Base-by-base conservation (phyloP, 2,329 filamentous ascomycete genomes). In the Calonectria fujianensis region DNA sequence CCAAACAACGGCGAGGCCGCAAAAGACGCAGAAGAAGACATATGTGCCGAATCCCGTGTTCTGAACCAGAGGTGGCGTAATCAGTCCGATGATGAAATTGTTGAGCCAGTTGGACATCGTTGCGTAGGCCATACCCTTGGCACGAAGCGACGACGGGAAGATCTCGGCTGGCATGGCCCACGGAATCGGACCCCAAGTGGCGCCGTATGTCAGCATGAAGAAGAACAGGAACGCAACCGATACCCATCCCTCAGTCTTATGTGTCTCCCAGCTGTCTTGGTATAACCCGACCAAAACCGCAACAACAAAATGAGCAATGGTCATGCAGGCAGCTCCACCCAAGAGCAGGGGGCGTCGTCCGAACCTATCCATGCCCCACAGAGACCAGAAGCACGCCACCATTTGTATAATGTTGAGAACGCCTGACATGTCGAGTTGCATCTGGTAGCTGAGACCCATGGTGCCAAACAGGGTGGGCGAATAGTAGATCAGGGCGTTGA, bases 61-160 rank as follows among this genome's bases (percentile, higher is more conserved):
- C 71, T 91, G 85, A 8, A 93, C 87, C 5, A 93, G 85, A 0
- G 90, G 89, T 0, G 76, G 74, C 0, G 75, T 76, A 2, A 78
- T 76, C 3, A 77, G 74, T 1, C 75, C 80, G 32, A 93, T 90
- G 65, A 92, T 89, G 76, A 93, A 93, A 81, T 93, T 93, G 80
- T 89, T 91, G 3, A 93, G 79, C 86, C 92, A 94, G 80, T 91
- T 81, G 80, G 88, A 89, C 74, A 87, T 90, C 0, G 90, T 92
- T 0, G 88, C 88, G 11, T 92, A 84, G 0, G 91, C 90, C 2
- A 92, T 90, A n/a, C 92, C 92, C 80, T 94, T 93, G 1, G 92
- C 91, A 8, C 92, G 86, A 1, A 93, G 85, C 1, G 89, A 90
- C 0, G 88, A 88, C 0, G 92, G 91, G 80, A 93, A 94, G 14